Percentiles rank a stretch among this genome's conserved stretches.
phyloP scores from a whole-genome alignment of 1,284 basidiomycete genomes.

The Puccinia horiana region DNA sequence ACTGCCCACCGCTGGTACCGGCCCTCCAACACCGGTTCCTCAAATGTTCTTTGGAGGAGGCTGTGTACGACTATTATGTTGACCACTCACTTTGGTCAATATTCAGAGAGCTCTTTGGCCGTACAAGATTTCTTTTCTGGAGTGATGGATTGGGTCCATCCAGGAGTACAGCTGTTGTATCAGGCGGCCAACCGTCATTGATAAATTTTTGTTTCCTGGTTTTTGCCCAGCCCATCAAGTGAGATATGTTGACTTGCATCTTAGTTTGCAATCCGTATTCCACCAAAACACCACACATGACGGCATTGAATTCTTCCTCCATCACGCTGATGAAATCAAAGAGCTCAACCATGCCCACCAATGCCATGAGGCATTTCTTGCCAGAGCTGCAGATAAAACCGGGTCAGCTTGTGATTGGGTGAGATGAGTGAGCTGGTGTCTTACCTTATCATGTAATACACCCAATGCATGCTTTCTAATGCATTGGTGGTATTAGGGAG shows the following conservation, averaged over 20 bases:
- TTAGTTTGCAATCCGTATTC: background rate
- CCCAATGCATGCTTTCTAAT: background rate
- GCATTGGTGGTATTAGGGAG: slow-evolving; percentile 18
- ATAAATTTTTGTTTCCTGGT: background rate
- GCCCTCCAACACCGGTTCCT: background rate
- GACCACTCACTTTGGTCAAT: background rate
- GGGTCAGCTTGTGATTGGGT: background rate
- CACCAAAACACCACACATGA: background rate
- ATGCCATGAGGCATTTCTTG: background rate
- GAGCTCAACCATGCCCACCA: background rate
- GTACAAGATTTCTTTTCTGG: background rate
- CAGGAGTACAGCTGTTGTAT: background rate
- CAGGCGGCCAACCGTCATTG: background rate
- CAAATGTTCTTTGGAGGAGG: background rate
- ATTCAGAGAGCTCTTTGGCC: background rate
- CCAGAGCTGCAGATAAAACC: background rate
- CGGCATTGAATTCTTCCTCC: background rate
- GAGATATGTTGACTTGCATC: background rate
- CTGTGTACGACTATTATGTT: background rate
- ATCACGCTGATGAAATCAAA: background rate
- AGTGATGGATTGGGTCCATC: too few relatives aligned
- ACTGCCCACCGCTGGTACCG: too few relatives aligned
- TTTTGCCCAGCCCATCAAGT: background rate
- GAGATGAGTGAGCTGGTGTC: background rate
- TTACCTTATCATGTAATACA: slow-evolving; percentile 3